A percentile compares a stretch with the other conserved stretches of the same genome.
Conservation (phyloP, 1,284 basidiomycete genomes). For the Rhizopogon parksii region DNA sequence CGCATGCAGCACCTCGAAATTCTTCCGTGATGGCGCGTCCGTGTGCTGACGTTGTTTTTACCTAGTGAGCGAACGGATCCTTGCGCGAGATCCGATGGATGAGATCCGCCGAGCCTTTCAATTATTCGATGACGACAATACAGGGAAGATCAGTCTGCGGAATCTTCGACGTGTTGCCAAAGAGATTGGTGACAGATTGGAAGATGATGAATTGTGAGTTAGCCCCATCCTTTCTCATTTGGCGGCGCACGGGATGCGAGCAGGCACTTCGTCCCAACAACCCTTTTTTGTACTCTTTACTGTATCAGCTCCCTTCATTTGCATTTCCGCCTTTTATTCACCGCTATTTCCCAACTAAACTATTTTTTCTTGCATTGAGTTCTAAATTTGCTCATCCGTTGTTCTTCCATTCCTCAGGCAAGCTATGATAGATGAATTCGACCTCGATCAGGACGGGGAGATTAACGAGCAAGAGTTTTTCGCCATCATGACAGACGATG, state of each 20-base stretch:
- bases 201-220: constrained; percentile 94
- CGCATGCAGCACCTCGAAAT: neutral
- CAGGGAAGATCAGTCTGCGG: constrained; percentile 88
- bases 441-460: constrained; percentile 97
- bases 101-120: constrained; percentile 95
- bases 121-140: constrained; percentile 94
- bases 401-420: constrained; percentile 53
- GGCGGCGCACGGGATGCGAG: constrained; percentile 13
- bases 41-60: constrained; percentile 16
- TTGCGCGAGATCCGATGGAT: constrained; percentile 92
- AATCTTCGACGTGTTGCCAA: constrained; percentile 93
- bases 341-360: constrained; percentile 18
- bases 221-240: constrained; percentile 8
- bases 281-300: constrained; percentile 17
- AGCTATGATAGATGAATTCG: constrained; percentile 99
- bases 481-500: constrained; percentile 95
- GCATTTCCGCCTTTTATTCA: constrained; percentile 13
- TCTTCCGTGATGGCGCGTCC: constrained; percentile 1
- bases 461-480: constrained; percentile 94
- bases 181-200: constrained; percentile 92
- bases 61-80: constrained; percentile 90
- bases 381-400: constrained; percentile 29
- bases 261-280: constrained; percentile 21
- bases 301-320: constrained; percentile 14
- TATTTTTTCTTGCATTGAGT: constrained; percentile 8